Percentiles rank a stretch among this genome's conserved stretches.
Conservation (phyloP, 2,329 filamentous ascomycete species). For the Uncinocarpus reesii region DNA sequence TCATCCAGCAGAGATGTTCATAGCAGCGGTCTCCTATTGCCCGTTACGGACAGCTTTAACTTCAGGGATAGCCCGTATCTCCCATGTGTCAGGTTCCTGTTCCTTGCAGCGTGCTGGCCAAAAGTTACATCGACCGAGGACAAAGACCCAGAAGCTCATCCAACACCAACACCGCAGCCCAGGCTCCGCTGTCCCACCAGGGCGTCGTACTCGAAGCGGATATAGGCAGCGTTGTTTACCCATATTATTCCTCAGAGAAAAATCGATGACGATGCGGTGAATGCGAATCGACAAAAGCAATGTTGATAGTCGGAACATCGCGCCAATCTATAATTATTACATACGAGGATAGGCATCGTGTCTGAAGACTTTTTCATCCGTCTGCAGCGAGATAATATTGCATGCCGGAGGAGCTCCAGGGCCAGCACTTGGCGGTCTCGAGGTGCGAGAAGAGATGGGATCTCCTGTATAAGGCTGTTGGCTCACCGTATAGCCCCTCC, state of each 20-base stretch:
- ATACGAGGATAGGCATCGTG: too few relatives aligned
- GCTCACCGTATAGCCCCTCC: not conserved
- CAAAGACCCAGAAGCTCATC: not conserved
- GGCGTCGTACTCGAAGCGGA: slow-evolving; percentile 11
- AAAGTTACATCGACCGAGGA: not conserved
- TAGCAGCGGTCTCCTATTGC: too few relatives aligned
- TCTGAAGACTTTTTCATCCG: too few relatives aligned
- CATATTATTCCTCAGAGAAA: not conserved
- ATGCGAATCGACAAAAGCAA: too few relatives aligned
- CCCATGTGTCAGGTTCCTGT: not conserved
- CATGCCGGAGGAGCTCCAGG: not conserved
- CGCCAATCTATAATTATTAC: too few relatives aligned
- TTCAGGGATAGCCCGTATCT: not conserved
- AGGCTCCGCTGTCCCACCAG: slow-evolving; percentile 6
- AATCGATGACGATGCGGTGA: not conserved
- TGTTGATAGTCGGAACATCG: too few relatives aligned
- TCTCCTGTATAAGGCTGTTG: slow-evolving; percentile 4
- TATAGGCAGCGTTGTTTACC: slow-evolving; percentile 6
- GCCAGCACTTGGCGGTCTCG: not conserved
- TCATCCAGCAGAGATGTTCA: too few relatives aligned
- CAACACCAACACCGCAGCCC: not conserved
- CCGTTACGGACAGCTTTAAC: too few relatives aligned
- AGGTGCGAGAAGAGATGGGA: not conserved
- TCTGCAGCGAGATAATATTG: not conserved
- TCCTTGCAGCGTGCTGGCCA: slow-evolving; percentile 2